A percentile compares a stretch with the other conserved stretches of the same genome.
Conservation (phyloP, 2,329 filamentous ascomycete genomes). For the Myriosclerotinia scirpicola region DNA sequence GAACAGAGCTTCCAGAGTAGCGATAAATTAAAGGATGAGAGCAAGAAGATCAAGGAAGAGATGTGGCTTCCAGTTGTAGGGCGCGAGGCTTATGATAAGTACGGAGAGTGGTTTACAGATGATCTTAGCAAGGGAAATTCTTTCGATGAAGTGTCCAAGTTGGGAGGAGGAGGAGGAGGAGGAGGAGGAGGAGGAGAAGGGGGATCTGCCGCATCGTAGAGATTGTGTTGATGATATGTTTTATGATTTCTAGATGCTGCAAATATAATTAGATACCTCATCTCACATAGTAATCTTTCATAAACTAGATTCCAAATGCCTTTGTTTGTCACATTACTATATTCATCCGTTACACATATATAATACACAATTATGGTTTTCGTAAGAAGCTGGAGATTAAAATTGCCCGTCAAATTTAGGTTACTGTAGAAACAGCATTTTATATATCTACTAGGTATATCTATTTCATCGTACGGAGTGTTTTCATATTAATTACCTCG, state of each 20-base stretch:
- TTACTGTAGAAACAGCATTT: too few relatives aligned
- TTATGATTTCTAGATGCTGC: background rate
- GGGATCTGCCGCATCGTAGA: background rate
- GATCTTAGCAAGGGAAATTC: background rate
- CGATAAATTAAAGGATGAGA: background rate
- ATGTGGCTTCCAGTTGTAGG: background rate
- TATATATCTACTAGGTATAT: too few relatives aligned
- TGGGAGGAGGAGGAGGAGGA: background rate
- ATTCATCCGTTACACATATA: too few relatives aligned
- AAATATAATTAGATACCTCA: background rate
- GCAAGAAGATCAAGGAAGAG: slow-evolving; percentile 10
- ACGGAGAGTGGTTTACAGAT: background rate
- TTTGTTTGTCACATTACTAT: too few relatives aligned
- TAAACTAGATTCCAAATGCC: too few relatives aligned
- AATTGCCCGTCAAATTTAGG: too few relatives aligned
- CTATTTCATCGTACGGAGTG: too few relatives aligned
- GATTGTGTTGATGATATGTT: background rate
- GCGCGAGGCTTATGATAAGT: background rate
- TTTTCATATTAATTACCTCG: too few relatives aligned
- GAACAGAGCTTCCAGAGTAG: background rate
- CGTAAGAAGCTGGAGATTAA: too few relatives aligned
- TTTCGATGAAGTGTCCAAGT: background rate
- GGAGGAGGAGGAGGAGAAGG: too few relatives aligned
- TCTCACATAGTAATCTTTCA: background rate
- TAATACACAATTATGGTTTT: too few relatives aligned